Base-by-base conservation (phyloP, 805 yeast genomes). In the Spathaspora sp. region DNA sequence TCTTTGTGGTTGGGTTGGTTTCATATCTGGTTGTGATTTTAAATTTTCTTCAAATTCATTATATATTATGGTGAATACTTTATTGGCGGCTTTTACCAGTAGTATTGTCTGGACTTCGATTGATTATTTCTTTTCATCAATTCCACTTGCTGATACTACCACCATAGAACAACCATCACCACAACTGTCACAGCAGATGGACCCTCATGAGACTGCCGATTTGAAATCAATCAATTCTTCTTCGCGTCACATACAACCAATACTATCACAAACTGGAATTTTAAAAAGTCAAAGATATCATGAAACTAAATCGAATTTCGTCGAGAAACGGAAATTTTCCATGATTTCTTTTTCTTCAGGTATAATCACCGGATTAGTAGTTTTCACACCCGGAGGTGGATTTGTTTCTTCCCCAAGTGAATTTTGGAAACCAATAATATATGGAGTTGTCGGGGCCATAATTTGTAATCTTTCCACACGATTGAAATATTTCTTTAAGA, bases 361-460 rank as follows among this genome's bases (percentile, higher is more conserved):
- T 1, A 50, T 69, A 6, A 69, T 74, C 66, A 57, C 75, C 1
- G 78, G 78, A 0, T 61, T 74, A 47, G 78, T 73, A 12, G 75
- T 70, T 3, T 65, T 68, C 19, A 73, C 78, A 0, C 78, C 78
- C 2, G 76, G 66, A 5, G 78, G 78, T 11, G 78, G 78, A 0
- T 74, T 65, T 51, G 55, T 71, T 3, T 61, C 75, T 2, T 60
- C 71, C 5, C 59, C 65, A 1, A 58, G 61, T 3, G 72, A 68
- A 19, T 68, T 69, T 39, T 74, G 78, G 78, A 74, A 74, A 53
- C 55, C 70, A 19, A 60, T 74, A 32, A 68, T 73, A 1, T 72
- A 65, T 56, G 78, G 78, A 3, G 59, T 65, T 1, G 55, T 73
- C 12, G 78, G 78, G 5, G 75, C 76, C 0, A 51, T 65, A 2